These are phyloP conservation scores for Acacia concinna DNA, from an alignment of 331 rosid species.

Conservation along the genomic window DNA sequence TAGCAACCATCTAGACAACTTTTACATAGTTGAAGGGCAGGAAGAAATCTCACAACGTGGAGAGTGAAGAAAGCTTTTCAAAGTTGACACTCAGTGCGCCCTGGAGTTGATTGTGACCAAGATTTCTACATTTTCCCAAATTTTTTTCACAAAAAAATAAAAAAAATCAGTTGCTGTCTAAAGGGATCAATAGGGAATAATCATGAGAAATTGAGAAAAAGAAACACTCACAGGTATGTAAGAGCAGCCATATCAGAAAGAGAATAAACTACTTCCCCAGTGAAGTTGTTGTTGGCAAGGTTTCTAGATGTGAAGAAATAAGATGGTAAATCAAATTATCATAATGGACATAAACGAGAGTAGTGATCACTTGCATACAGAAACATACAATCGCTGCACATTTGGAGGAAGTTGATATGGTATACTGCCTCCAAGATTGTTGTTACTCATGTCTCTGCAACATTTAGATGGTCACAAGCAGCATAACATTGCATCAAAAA, in stretches of 20 bases:
- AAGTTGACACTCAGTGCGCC: constrained; percentile 61
- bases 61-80: constrained; percentile 61
- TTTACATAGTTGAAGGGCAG: constrained; percentile 21
- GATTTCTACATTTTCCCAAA: constrained; percentile 54
- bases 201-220: constrained; percentile 20
- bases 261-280: constrained; percentile 75
- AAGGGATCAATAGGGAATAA: constrained; percentile 7
- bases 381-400: constrained; percentile 69
- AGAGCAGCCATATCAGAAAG: constrained; percentile 62
- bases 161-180: constrained; percentile 5
- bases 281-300: constrained; percentile 67
- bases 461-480: constrained; percentile 33
- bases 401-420: constrained; percentile 83
- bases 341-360: constrained; percentile 13
- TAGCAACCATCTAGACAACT: constrained; percentile 30
- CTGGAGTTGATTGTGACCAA: constrained; percentile 91
- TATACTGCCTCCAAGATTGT: constrained; percentile 68
- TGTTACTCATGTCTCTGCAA: constrained; percentile 83
- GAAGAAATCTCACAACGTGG: constrained; percentile 69
- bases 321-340: constrained; percentile 16
- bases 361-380: constrained; percentile 18
- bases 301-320: constrained; percentile 60
- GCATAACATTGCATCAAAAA: constrained; percentile 20
- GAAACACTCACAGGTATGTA: constrained; percentile 61
- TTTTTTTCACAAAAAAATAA: constrained; percentile 13